These are phyloP conservation scores for Lachnellula hyalina DNA, from an alignment of 2,329 filamentous ascomycete species.

Conservation along the genomic window DNA sequence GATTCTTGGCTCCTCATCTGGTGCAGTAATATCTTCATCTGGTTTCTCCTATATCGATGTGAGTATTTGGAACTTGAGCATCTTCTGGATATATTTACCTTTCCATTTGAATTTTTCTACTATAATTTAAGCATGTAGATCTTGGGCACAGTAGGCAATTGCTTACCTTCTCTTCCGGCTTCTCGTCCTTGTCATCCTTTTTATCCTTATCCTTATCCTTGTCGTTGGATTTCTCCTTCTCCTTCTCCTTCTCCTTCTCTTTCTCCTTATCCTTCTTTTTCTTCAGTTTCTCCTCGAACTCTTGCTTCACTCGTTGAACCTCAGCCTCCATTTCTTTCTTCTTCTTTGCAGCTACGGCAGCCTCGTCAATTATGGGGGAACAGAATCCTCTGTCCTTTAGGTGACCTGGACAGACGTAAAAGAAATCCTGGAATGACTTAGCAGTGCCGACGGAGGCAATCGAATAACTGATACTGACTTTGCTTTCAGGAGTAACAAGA, in stretches of 20 bases:
- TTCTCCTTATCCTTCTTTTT: conserved; percentile 65
- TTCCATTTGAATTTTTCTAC: conserved; percentile 31
- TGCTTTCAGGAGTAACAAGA: conserved; percentile 82
- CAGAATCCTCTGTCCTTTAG: conserved; percentile 81
- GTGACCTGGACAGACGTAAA: conserved; percentile 82
- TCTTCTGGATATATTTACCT: conserved; percentile 30
- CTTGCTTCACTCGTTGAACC: conserved; percentile 57
- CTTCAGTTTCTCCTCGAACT: conserved; percentile 74
- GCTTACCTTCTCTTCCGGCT: conserved; percentile 9
- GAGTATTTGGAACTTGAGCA: conserved; percentile 1
- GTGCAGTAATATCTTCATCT: conserved; percentile 11
- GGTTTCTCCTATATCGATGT: conserved; percentile 22
- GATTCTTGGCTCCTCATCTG: conserved; percentile 67
- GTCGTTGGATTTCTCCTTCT: conserved; percentile 48
- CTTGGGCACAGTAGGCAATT: no score
- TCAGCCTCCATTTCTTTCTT: conserved; percentile 62
- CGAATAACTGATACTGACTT: conserved; percentile 47
- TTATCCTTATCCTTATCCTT: conserved; percentile 40
- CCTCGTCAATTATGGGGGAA: conserved; percentile 65
- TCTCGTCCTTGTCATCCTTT: conserved; percentile 36
- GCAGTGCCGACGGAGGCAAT: neutral
- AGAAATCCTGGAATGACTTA: conserved; percentile 61
- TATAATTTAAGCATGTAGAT: no score
- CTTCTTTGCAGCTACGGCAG: conserved; percentile 51
- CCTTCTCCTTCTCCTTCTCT: conserved; percentile 60